A percentile compares a stretch with the other conserved stretches of the same genome.
Evolutionary conservation across 352 stramenopile species (phyloP).

Genomic region (Pythium dissotocum): DNA sequence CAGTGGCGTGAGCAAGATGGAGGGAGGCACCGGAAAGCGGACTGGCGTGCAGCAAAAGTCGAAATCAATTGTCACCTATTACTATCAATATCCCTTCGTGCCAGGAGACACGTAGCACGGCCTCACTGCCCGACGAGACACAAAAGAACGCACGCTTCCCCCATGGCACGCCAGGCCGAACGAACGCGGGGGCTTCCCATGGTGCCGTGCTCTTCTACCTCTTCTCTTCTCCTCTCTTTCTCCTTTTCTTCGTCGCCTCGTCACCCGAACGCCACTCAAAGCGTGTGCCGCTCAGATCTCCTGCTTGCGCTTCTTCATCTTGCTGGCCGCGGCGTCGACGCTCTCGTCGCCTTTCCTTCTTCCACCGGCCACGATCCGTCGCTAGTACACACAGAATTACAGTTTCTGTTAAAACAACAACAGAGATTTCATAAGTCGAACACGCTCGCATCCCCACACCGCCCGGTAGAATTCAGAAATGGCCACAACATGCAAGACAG

Average conservation of each 20-base stretch:
- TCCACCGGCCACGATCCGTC: conserved; percentile 66
- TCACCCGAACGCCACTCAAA: not conserved
- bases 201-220: conserved; percentile 8
- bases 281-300: conserved; percentile 28
- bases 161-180: not conserved
- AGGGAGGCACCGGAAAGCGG: too few relatives aligned
- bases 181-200: not conserved
- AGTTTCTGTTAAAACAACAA: conserved; percentile 92
- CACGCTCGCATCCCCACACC: conserved; percentile 37
- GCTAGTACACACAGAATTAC: conserved; percentile 91
- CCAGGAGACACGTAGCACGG: not conserved
- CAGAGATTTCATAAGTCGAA: conserved; percentile 85
- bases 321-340: conserved; percentile 37
- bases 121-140: not conserved
- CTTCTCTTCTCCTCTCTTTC: not conserved
- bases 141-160: not conserved
- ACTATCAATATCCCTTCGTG: conserved; percentile 27
- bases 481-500: conserved; percentile 39
- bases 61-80: conserved; percentile 32
- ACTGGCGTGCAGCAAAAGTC: conserved; percentile 15
- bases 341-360: conserved; percentile 75
- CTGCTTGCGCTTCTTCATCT: conserved; percentile 82
- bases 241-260: conserved; percentile 24
- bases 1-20: not conserved
- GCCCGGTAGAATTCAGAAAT: conserved; percentile 25